phyloP scores from a whole-genome alignment of 345 rosid species.

The Lumnitzera racemosa region DNA sequence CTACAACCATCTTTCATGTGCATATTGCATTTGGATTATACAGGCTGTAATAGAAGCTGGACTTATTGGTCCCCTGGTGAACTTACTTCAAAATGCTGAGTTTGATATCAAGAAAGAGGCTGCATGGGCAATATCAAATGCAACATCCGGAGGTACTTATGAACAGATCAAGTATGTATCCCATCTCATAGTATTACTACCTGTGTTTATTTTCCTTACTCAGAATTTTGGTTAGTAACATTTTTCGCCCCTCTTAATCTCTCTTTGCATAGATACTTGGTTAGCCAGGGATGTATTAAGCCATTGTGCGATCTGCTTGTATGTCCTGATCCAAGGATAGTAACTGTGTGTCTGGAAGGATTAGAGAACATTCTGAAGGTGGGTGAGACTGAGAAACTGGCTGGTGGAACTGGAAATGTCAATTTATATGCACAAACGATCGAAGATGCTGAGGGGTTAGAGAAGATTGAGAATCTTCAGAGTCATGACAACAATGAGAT shows the following conservation, averaged over 20 bases:
- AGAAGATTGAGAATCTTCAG: conserved; percentile 50
- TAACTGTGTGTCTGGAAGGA: conserved; percentile 52
- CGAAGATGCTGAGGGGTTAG: conserved; percentile 52
- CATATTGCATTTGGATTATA: conserved; percentile 1
- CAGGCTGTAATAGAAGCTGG: conserved; percentile 44
- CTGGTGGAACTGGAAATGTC: conserved; percentile 30
- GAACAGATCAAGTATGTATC: conserved; percentile 46
- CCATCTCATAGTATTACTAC: neutral
- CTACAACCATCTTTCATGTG: neutral
- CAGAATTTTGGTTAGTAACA: neutral
- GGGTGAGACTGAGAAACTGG: conserved; percentile 44
- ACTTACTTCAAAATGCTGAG: conserved; percentile 49
- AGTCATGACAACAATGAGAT: conserved; percentile 49
- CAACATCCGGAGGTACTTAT: conserved; percentile 50
- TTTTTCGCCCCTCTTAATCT: neutral
- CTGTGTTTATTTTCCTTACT: neutral
- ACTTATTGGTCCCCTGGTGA: conserved; percentile 32
- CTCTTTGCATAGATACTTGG: conserved; percentile 20
- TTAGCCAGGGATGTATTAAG: conserved; percentile 45
- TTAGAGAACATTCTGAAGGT: conserved; percentile 53
- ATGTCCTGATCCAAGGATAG: conserved; percentile 56
- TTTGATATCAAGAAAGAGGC: conserved; percentile 59
- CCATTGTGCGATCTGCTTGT: conserved; percentile 50
- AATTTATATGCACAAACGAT: conserved; percentile 42
- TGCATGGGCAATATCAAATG: conserved; percentile 56